phyloP scores from a whole-genome alignment of 2,329 filamentous ascomycete genomes.

The Aspergillus fijiensis region DNA sequence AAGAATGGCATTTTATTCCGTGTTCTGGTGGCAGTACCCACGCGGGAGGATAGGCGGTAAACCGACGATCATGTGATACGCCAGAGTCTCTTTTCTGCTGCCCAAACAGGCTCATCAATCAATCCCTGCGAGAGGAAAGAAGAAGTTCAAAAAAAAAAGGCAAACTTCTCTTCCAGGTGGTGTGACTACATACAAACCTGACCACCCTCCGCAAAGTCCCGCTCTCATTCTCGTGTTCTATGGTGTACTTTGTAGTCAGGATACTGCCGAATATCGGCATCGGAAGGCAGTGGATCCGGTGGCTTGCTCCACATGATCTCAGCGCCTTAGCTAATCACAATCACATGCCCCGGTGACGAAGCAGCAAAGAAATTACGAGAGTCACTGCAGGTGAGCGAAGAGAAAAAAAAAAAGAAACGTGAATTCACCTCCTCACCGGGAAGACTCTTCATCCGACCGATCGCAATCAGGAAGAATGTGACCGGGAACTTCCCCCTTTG shows the following conservation, averaged over 20 bases:
- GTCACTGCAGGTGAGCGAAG: not conserved
- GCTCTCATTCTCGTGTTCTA: not conserved
- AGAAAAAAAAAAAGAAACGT: not conserved
- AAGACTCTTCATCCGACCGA: slow-evolving; percentile 2
- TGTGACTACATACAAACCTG: not conserved
- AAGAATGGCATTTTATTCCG: not conserved
- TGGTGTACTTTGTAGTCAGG: not conserved
- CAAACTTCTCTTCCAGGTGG: not conserved
- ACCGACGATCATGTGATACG: not conserved
- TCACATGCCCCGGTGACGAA: slow-evolving; percentile 10
- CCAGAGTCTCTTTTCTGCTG: not conserved
- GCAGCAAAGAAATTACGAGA: slow-evolving; percentile 3
- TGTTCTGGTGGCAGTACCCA: not conserved
- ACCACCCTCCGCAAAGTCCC: not conserved
- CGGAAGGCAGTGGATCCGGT: not conserved
- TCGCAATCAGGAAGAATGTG: not conserved
- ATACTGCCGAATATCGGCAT: not conserved
- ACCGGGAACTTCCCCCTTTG: not conserved
- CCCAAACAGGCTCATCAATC: too few species aligned
- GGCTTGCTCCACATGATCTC: not conserved
- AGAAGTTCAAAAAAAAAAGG: not conserved
- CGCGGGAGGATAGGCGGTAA: not conserved
- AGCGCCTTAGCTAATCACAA: slow-evolving; percentile 4
- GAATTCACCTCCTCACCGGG: not conserved
- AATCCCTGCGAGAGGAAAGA: not conserved